Percentiles rank a stretch among this genome's conserved stretches.
Conservation (phyloP, 352 stramenopile genomes). For the Pythium phragmitis region DNA sequence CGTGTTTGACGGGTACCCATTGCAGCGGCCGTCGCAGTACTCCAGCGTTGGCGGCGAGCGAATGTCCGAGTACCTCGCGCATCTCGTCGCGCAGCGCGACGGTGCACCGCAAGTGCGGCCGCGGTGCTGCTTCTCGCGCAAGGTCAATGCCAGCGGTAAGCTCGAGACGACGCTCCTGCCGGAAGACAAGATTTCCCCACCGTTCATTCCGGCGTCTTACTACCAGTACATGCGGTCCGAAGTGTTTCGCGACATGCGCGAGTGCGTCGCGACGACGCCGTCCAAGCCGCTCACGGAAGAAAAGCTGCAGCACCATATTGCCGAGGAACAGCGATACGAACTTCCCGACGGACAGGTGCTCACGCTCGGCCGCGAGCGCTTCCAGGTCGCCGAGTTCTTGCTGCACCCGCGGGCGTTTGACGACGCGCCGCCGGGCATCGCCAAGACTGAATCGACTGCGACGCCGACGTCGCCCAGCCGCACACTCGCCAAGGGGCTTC, state of each 20-base stretch:
- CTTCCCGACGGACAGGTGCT: conserved; percentile 76
- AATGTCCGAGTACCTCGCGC: conserved; percentile 66
- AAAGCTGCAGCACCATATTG: conserved; percentile 26
- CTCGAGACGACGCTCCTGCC: conserved; percentile 55
- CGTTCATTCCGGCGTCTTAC: conserved; percentile 64
- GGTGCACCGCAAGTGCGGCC: conserved; percentile 45
- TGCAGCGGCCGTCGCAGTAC: conserved; percentile 77
- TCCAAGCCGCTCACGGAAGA: conserved; percentile 52
- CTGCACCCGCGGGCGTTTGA: conserved; percentile 66
- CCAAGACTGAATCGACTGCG: conserved; percentile 33
- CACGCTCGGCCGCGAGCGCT: conserved; percentile 64
- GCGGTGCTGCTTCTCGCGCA: conserved; percentile 62
- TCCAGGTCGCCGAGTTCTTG: conserved; percentile 72
- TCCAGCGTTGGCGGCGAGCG: conserved; percentile 73
- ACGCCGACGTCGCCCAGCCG: conserved; percentile 47
- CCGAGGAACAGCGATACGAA: conserved; percentile 61
- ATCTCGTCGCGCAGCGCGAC: conserved; percentile 54
- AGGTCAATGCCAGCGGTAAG: conserved; percentile 48
- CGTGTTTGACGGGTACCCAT: conserved; percentile 89
- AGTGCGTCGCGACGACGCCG: conserved; percentile 52
- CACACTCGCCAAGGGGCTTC: conserved; percentile 60
- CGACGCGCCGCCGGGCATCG: conserved; percentile 6
- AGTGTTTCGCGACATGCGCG: conserved; percentile 78
- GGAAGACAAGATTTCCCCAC: conserved; percentile 35
- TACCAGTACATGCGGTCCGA: conserved; percentile 69